A percentile compares a stretch with the other conserved stretches of the same genome.
phyloP scores from a whole-genome alignment of 768 basidiomycete genomes.

The Tulasnella sp. region DNA sequence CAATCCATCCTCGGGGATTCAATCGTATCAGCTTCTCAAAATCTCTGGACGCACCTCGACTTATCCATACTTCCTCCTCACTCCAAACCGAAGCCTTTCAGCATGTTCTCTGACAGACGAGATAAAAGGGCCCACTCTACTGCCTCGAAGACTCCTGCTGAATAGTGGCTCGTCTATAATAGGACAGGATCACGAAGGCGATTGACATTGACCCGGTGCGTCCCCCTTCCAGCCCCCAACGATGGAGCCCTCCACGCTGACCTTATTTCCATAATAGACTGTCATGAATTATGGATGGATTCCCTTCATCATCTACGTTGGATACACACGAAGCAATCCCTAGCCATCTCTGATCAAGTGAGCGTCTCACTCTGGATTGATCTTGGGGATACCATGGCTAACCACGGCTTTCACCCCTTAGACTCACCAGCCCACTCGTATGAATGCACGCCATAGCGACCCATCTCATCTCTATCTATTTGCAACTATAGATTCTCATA shows the following conservation, averaged over 20 bases:
- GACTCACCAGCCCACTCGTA: constrained; percentile 89
- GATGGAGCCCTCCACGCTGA: not conserved
- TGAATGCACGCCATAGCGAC: constrained; percentile 26
- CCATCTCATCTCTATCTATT: constrained; percentile 4
- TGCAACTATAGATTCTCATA: not conserved
- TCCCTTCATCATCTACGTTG: constrained; percentile 90
- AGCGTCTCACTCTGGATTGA: constrained; percentile 26
- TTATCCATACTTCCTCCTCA: not conserved
- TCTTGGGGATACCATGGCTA: not conserved
- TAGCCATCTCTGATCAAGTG: constrained; percentile 94
- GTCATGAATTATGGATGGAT: constrained; percentile 93
- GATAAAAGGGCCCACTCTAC: constrained; percentile 30
- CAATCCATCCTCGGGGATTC: too few species aligned
- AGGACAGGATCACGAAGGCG: constrained; percentile 77
- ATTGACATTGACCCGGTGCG: constrained; percentile 70
- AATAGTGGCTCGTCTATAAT: not conserved
- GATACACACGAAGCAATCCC: constrained; percentile 84
- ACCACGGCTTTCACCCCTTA: constrained; percentile 26
- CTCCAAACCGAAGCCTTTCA: not conserved
- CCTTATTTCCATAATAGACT: constrained; percentile 39
- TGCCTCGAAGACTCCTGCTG: not conserved
- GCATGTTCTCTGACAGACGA: constrained; percentile 84
- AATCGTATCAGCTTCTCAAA: not conserved
- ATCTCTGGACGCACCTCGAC: not conserved
- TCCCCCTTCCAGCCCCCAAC: not conserved